These are phyloP conservation scores for Schizosaccharomyces octosporus DNA, from an alignment of 805 yeast species.

Conservation along the genomic window DNA sequence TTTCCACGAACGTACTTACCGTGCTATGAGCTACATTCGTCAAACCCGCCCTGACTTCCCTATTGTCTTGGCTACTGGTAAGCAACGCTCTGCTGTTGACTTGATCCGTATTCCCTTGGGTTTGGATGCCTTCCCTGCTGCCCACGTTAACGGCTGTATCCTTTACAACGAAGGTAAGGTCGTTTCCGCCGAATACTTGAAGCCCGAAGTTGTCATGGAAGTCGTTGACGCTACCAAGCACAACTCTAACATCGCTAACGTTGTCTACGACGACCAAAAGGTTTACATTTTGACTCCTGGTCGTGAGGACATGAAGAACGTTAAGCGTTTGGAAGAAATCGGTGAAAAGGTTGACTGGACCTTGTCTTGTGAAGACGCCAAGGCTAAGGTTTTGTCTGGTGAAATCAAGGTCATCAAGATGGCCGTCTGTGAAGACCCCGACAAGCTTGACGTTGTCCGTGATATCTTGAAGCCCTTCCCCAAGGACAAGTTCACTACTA, in stretches of 20 bases:
- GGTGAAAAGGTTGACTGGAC: not conserved
- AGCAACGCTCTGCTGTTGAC: slow-evolving; percentile 1
- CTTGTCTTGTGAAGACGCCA: not conserved
- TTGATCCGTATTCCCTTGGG: not conserved
- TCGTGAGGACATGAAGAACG: not conserved
- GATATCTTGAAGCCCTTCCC: not conserved
- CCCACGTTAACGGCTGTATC: slow-evolving; percentile 1
- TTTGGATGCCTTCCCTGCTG: slow-evolving; percentile 1
- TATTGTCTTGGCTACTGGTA: slow-evolving; percentile 2
- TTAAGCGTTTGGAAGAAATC: not conserved
- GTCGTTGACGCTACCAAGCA: not conserved
- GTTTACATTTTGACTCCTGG: slow-evolving; percentile 1
- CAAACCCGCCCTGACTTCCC: not conserved
- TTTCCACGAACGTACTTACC: slow-evolving; percentile 1
- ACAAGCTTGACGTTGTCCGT: slow-evolving; percentile 1
- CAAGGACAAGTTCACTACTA: not conserved
- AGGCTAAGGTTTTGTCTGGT: not conserved
- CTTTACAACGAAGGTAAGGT: not conserved
- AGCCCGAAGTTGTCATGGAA: not conserved
- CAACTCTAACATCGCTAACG: slow-evolving; percentile 1
- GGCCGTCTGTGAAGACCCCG: slow-evolving; percentile 3
- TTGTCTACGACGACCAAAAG: not conserved
- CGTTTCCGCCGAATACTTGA: not conserved
- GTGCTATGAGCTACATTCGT: slow-evolving; percentile 1
- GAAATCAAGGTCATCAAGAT: slow-evolving; percentile 1